Evolutionary conservation across 2,329 filamentous ascomycete genomes (phyloP).

Genomic region (Aspergillus calidoustus): DNA sequence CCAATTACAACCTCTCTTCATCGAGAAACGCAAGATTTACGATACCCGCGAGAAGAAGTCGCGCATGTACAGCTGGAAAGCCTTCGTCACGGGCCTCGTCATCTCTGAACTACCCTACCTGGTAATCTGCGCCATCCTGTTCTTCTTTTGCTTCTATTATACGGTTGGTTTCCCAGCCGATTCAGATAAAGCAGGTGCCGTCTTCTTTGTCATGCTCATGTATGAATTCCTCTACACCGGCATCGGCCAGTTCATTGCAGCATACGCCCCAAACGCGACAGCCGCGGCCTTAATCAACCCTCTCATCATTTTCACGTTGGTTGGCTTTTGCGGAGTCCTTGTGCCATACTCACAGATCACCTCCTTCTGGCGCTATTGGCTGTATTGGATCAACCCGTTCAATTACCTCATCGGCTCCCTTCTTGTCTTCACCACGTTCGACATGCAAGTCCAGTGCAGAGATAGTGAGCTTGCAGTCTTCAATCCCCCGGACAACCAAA

Average conservation of each 20-base stretch:
- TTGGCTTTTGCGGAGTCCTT: constrained; percentile 37
- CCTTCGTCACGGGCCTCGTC: constrained; percentile 71
- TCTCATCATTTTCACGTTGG: constrained; percentile 63
- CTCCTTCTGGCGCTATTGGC: too few relatives aligned
- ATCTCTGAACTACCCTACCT: constrained; percentile 72
- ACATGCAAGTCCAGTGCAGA: too few relatives aligned
- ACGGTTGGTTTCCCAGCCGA: constrained; percentile 58
- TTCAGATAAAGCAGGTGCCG: constrained; percentile 46
- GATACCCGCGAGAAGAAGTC: constrained; percentile 69
- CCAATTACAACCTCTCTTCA: constrained; percentile 67
- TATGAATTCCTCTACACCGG: constrained; percentile 73
- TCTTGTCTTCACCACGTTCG: too few relatives aligned
- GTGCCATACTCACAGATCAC: too few relatives aligned
- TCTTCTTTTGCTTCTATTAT: constrained; percentile 76
- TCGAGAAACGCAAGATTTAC: constrained; percentile 72
- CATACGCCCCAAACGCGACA: constrained; percentile 68
- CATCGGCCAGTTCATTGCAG: constrained; percentile 79
- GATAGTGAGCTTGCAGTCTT: too few relatives aligned
- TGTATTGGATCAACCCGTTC: too few relatives aligned
- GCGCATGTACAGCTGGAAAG: constrained; percentile 74
- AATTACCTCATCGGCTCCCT: too few relatives aligned
- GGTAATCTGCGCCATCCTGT: constrained; percentile 65
- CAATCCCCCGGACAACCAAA: too few relatives aligned
- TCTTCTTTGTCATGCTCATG: constrained; percentile 73
- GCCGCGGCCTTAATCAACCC: constrained; percentile 76